These are phyloP conservation scores for Salvia rosmarinus DNA, from an alignment of 257 asterid genomes.

Conservation along the genomic window DNA sequence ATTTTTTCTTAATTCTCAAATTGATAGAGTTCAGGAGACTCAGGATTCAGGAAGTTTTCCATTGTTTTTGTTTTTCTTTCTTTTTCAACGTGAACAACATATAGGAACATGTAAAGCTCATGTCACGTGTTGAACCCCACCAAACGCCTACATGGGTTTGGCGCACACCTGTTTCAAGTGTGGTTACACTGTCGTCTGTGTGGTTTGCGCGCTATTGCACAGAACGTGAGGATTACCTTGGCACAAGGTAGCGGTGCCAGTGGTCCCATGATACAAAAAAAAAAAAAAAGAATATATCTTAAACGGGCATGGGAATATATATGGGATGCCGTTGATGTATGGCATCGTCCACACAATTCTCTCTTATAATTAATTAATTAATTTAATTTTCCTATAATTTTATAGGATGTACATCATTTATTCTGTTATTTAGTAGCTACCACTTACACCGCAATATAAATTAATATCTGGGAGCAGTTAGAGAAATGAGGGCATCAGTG, in stretches of 20 bases:
- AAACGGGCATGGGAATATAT: not conserved
- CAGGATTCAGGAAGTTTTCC: too few relatives aligned
- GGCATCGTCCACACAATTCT: constrained; percentile 13
- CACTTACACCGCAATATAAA: not conserved
- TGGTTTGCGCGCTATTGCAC: too few relatives aligned
- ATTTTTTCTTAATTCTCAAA: too few relatives aligned
- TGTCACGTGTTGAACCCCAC: too few relatives aligned
- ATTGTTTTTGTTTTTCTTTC: too few relatives aligned
- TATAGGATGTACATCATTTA: not conserved
- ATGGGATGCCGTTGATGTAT: not conserved
- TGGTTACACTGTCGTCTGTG: too few relatives aligned
- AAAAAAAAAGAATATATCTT: not conserved
- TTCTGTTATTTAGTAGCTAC: constrained; percentile 3
- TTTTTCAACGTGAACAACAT: not conserved
- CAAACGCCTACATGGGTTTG: too few relatives aligned
- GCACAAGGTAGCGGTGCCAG: too few relatives aligned
- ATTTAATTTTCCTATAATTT: not conserved
- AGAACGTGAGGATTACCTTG: too few relatives aligned
- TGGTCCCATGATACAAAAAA: too few relatives aligned
- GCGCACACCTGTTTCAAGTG: too few relatives aligned
- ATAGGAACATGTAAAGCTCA: constrained; percentile 1
- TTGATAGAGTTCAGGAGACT: too few relatives aligned
- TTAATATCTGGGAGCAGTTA: constrained; percentile 53
- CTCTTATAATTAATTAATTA: not conserved
- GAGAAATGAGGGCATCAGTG: constrained; percentile 51